Evolutionary conservation across 164 flowering plant genomes (phyloP).

Genomic region (Echeveria elegans): DNA sequence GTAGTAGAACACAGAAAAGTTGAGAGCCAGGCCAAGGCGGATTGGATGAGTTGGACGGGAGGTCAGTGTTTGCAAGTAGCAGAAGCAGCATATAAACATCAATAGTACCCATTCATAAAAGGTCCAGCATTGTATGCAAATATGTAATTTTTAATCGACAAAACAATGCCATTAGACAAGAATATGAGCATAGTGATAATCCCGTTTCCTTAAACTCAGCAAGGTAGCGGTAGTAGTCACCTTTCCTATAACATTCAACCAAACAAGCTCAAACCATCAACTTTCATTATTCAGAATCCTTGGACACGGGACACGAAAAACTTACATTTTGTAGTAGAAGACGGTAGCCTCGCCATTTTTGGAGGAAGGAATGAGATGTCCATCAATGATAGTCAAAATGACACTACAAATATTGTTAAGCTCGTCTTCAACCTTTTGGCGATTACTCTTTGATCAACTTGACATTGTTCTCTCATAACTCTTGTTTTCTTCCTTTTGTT

Average conservation of each 20-base stretch:
- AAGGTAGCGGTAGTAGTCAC: constrained; percentile 8
- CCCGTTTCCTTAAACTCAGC: constrained; percentile 11
- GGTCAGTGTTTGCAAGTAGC: constrained; percentile 16
- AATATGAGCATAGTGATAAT: too few relatives aligned
- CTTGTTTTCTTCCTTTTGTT: constrained; percentile 7
- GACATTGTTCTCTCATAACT: constrained; percentile 7
- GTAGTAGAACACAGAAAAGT: constrained; percentile 10
- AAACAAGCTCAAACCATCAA: background rate
- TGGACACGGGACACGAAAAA: too few relatives aligned
- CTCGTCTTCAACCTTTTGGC: constrained; percentile 8
- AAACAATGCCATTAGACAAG: too few relatives aligned
- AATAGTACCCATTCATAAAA: too few relatives aligned
- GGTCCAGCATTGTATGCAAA: too few relatives aligned
- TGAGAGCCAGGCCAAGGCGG: constrained; percentile 14
- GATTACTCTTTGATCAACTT: constrained; percentile 8
- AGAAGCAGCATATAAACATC: background rate
- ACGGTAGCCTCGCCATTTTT: constrained; percentile 6
- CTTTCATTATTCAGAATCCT: too few relatives aligned
- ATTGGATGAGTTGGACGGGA: constrained; percentile 14
- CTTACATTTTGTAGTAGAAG: constrained; percentile 10
- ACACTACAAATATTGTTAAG: background rate
- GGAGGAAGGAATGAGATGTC: constrained; percentile 7
- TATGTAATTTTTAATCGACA: too few relatives aligned
- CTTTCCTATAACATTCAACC: constrained; percentile 1
- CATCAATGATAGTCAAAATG: constrained; percentile 5